These are phyloP conservation scores for Phylloporus sp. DNA, from an alignment of 768 basidiomycete genomes.

Conservation along the genomic window DNA sequence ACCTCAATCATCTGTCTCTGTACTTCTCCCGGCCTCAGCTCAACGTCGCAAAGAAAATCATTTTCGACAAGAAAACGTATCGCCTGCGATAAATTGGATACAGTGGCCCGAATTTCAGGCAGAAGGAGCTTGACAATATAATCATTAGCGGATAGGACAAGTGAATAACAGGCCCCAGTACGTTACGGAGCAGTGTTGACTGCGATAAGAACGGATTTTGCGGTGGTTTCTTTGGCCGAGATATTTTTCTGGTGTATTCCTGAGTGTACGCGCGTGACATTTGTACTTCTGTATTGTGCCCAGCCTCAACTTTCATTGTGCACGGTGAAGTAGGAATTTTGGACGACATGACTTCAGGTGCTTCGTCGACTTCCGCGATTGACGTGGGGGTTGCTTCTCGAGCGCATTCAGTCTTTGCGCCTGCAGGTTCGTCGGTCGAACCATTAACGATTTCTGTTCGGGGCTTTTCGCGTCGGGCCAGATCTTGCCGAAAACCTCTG, in stretches of 20 bases:
- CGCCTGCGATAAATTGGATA: constrained; percentile 90
- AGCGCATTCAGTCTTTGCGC: not conserved
- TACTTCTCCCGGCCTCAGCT: constrained; percentile 75
- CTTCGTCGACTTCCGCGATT: constrained; percentile 35
- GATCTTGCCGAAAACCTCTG: constrained; percentile 26
- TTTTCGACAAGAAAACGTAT: constrained; percentile 89
- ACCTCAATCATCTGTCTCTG: constrained; percentile 60
- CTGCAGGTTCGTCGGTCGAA: not conserved
- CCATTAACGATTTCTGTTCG: not conserved
- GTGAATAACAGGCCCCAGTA: constrained; percentile 32
- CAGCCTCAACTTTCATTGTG: constrained; percentile 7
- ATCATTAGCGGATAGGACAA: not conserved
- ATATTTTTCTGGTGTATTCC: constrained; percentile 20
- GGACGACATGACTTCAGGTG: constrained; percentile 58
- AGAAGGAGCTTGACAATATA: constrained; percentile 55
- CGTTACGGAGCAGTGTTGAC: constrained; percentile 73
- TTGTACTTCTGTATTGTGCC: constrained; percentile 4
- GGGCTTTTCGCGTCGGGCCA: not conserved
- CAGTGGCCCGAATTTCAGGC: constrained; percentile 81
- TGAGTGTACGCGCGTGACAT: not conserved
- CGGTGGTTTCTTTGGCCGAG: constrained; percentile 46
- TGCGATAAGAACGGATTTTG: constrained; percentile 64
- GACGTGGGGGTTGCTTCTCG: constrained; percentile 15
- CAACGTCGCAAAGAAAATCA: constrained; percentile 77
- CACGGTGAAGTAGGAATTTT: constrained; percentile 31